Evolutionary conservation across 192 early-diverging fungal genomes (phyloP), one percentile per base, ranked within the genome.

Genomic region (Coemansia sp.): DNA sequence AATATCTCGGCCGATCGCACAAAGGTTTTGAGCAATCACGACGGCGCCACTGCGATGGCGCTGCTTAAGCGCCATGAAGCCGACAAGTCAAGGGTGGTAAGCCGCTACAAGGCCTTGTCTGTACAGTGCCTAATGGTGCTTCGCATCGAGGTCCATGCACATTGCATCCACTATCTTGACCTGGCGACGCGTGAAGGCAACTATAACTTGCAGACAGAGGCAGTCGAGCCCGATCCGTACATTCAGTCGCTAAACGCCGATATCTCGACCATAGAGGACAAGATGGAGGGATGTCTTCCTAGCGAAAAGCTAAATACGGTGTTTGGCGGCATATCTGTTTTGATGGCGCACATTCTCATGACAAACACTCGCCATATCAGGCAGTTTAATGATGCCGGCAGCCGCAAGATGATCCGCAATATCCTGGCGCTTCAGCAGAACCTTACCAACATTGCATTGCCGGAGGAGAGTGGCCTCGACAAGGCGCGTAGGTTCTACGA

Each of bases 161-260:
- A 95, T 76, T 85, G 91, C 48, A 87, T 95, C 70, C 93, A 92
- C 65, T 95, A 91, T 63, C 75, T 96, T 44, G 94, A 98, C 63
- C 84, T 96, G 80, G 94, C 92, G 8, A 91, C 91, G 45, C 88
- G 94, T 24, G 95, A 98, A 85, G 95, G 95, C 51, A 89, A 87
- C 70, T 96, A 95, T 67, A 66, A 77, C 39, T 73, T 95, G 35
- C 90, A 92, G n/a, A 87, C 87, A 49, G 90, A 92, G 38, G 78
- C 90, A 2, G 74, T 73, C 33, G 95, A 96, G 60, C 94, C 95
- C 4, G 95, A 98, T 70, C 89, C 89, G 39, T 96, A 95, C 78
- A 88, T 98, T 36, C 86, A 90, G 61, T 72, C 85, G 21, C 86
- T 96, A 20, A 98, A 95, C 67, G 71, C 88, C 48, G 92, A 95